Evolutionary conservation across 2,329 filamentous ascomycete species (phyloP), one percentile per base, ranked within the genome.

Genomic region (Penicillium sp.): DNA sequence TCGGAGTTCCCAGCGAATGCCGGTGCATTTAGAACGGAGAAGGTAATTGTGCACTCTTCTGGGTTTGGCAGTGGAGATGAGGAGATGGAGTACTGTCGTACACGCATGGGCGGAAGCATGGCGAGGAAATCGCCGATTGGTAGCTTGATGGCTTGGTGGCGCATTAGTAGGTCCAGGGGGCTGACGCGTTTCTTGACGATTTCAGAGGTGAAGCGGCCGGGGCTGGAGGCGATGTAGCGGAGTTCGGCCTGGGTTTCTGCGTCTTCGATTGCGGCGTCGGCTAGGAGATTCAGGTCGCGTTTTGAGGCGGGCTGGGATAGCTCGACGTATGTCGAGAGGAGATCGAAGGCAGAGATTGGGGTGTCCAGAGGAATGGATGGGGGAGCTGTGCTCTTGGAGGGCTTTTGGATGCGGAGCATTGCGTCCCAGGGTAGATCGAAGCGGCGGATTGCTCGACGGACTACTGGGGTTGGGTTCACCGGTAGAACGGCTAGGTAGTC

Each of bases 11-110:
- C 60, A 2, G 65, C 61, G 7, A 78, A 61, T 0, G 85, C 81
- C 0, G 82, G 81, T 2, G 77, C 77, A 46, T 86, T 80, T 49
- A 89, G 79, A 1, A 92, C 81, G 3, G 81, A 81, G 74, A 88
- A 91, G 3, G 88, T 91, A 25, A 92, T 79, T 0, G 86, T 86
- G 49, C 82, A 81, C 54, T 78, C 78, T 11, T 74, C 75, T 0
- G 82, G 77, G 58, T 86, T 80, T 58, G 76, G 78, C 0, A 90
- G 77, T 0, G 89, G 87, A 0, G 88, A 90, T 0, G 88, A 91
- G 0, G 89, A 91, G 66, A 92, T 90, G 29, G 86, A 89, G 77
- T 92, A 92, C 70, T 90, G 87, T n/a, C 89, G 82, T 37, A 89
- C 81, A 26, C 89, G 85, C 85, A 94, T 89, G 0, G 89, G 87